A percentile compares a stretch with the other conserved stretches of the same genome.
These are phyloP conservation scores for Caryopteris hybrid DNA, from an alignment of 305 asterid species.

Conservation along the genomic window DNA sequence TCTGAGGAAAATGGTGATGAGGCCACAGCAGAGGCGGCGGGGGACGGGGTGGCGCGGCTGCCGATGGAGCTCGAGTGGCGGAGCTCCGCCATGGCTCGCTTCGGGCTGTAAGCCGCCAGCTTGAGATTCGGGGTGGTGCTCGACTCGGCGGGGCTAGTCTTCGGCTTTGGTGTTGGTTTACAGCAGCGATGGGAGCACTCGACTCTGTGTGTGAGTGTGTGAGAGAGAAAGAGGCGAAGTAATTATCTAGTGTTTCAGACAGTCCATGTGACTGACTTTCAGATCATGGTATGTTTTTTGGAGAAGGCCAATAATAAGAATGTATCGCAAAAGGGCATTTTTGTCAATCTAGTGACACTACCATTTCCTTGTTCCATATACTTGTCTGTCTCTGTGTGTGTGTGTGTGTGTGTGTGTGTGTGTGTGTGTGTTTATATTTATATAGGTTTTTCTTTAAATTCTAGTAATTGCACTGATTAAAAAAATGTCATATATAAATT, in stretches of 20 bases:
- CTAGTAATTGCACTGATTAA: too few species aligned
- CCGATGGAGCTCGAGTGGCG: constrained; percentile 94
- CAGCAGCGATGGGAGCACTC: constrained; percentile 7
- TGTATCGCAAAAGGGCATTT: not conserved
- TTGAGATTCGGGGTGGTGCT: constrained; percentile 25
- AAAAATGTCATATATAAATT: too few species aligned
- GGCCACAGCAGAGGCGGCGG: constrained; percentile 39
- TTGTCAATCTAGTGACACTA: too few species aligned
- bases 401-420: too few species aligned
- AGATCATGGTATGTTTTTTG: constrained; percentile 5
- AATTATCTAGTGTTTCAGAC: constrained; percentile 33
- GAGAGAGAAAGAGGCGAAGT: constrained; percentile 15
- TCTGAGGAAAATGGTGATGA: constrained; percentile 41
- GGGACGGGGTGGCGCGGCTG: constrained; percentile 53
- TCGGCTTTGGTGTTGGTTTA: not conserved
- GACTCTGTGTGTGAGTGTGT: constrained; percentile 3
- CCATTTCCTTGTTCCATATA: too few species aligned
- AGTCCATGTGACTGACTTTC: constrained; percentile 32
- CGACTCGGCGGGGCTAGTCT: constrained; percentile 16
- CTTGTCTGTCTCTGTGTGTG: too few species aligned
- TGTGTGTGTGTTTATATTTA: too few species aligned
- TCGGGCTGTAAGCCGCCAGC: constrained; percentile 98
- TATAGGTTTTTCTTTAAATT: too few species aligned
- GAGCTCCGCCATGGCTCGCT: constrained; percentile 97
- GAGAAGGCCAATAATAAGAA: not conserved